Base-by-base conservation (phyloP, 2,329 filamentous ascomycete species). In the Phialocephala subalpina region DNA sequence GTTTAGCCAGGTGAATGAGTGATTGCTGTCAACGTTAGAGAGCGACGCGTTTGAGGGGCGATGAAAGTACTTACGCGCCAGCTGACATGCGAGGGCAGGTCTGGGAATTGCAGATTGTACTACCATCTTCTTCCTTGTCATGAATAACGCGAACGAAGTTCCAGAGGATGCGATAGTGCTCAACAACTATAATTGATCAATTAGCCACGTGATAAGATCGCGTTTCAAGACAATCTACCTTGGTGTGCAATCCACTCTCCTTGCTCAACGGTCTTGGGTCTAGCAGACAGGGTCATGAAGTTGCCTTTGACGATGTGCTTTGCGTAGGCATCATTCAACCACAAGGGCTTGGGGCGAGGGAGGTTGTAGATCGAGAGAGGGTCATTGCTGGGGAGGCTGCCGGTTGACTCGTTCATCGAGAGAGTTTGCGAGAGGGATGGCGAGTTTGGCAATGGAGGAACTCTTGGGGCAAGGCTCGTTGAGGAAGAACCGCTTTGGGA, bases 241-340 rank as follows among this genome's bases (percentile, higher is more conserved):
- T 97, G 95, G 79, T 97, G 93, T 69, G 94, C 94, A 73, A 97
- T 86, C 95, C 95, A 98, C 80, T 98, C 95, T 71, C 93, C 95
- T 77, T 93, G 89, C 75, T 97, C 95, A 55, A 97, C 92, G 64
- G 96, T 94, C 82, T 95, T 94, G 25, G 95, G 95, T 76, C 94
- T 91, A 58, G 94, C 93, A 74, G 94, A 97, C 66, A 98, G 82
- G 12, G 95, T 97, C 90, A 97, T 93, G 78, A 98, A 97, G 82
- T 97, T 98, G 66, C 95, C 95, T 82, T 95, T 97, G 75, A 97
- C 94, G 71, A 97, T 97, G 75, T 97, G 89, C 77, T 91, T 92
- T 62, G 92, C 90, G 77, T 92, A 91, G 68, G 88, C 82, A 63
- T 90, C 86, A 75, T 92, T 90, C 74, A 94, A 87, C 88, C 92